Base-by-base conservation (phyloP, 2,329 filamentous ascomycete genomes). In the Paraphoma chrysanthemicola region DNA sequence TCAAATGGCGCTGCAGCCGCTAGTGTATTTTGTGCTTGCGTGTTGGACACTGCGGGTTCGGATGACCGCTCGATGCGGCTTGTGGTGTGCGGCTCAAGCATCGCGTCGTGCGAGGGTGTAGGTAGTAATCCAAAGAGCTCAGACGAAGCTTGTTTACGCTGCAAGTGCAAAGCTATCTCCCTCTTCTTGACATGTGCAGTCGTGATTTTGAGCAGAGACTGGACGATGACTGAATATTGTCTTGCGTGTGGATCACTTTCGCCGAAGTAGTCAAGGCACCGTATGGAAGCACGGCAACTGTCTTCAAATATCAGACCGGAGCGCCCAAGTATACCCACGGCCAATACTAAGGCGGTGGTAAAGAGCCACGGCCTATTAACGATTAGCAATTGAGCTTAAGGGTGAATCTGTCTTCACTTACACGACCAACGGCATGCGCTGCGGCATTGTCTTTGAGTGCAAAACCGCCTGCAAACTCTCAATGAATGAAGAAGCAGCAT, bases 401-500 rank as follows among this genome's bases (percentile, higher is more conserved):
- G 6, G 6, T 38, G 33, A 38, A n/a, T 11, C 3, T 38, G 23
- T 23, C 23, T 23, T 23, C 23, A 36, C 69, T 64, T 57, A 72
- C 69, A 72, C 69, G n/a, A 73, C 67, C 17, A 73, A 60, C 4
- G 70, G 70, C 68, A 71, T 72, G 29, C 65, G 64, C n/a, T 57
- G 61, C 33, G 68, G 67, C 58, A 73, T 63, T 28, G 56, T 58
- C 2, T 63, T 60, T 4, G 62, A 47, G 3, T 59, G 39, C 29
- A 70, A 66, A 0, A 69, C 59, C 28, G 36, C 53, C n/a, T 66
- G 59, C 10, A 73, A 28, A 1, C 68, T 70, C 7, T 73, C 70
- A 11, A 73, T 66, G 2, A 73, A 63, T 1, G 68, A 67, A 1
- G 63, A 54, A 1, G 70, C 70, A 18, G 69, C 68, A 47, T 71